Percentiles rank a stretch among this genome's conserved stretches.
Conservation (phyloP, 2,329 filamentous ascomycete genomes). For the Apiospora sp. region DNA sequence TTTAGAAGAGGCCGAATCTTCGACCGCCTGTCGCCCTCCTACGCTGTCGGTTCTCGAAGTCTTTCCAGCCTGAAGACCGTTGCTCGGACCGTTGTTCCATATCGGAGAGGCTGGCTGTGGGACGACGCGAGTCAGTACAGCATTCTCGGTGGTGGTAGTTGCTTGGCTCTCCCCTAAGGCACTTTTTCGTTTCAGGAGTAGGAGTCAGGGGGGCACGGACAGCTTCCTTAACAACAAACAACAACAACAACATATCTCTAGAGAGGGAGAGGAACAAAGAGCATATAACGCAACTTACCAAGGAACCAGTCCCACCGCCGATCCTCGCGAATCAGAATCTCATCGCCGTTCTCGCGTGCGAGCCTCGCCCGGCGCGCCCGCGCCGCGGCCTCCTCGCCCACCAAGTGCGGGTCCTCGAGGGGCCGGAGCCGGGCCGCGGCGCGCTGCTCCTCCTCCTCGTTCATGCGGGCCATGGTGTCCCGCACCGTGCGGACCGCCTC, state of each 20-base stretch:
- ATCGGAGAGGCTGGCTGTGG: constrained; percentile 58
- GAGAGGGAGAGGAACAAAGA: not conserved
- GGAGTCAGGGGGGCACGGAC: not conserved
- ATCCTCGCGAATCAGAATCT: constrained; percentile 64
- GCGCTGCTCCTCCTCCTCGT: constrained; percentile 28
- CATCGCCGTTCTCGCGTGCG: constrained; percentile 62
- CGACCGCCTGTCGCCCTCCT: constrained; percentile 19
- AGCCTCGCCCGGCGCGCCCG: constrained; percentile 64
- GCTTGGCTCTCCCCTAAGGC: not conserved
- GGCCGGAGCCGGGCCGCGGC: constrained; percentile 51
- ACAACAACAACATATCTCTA: not conserved
- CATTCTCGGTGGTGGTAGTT: not conserved
- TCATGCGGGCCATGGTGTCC: constrained; percentile 31
- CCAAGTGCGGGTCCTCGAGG: constrained; percentile 72
- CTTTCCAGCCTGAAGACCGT: constrained; percentile 57
- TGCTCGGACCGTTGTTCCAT: constrained; percentile 62
- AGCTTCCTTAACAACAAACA: not conserved
- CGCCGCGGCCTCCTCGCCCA: constrained; percentile 70
- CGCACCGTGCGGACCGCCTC: constrained; percentile 38
- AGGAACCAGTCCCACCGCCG: constrained; percentile 68
- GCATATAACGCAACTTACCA: constrained; percentile 49
- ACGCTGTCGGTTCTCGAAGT: constrained; percentile 46
- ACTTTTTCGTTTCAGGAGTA: not conserved
- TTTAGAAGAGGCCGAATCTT: constrained; percentile 17
- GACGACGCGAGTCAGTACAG: constrained; percentile 30